Evolutionary conservation across 2,329 filamentous ascomycete species (phyloP), one percentile per base, ranked within the genome.

Genomic region (Aspergillus costaricaensis): DNA sequence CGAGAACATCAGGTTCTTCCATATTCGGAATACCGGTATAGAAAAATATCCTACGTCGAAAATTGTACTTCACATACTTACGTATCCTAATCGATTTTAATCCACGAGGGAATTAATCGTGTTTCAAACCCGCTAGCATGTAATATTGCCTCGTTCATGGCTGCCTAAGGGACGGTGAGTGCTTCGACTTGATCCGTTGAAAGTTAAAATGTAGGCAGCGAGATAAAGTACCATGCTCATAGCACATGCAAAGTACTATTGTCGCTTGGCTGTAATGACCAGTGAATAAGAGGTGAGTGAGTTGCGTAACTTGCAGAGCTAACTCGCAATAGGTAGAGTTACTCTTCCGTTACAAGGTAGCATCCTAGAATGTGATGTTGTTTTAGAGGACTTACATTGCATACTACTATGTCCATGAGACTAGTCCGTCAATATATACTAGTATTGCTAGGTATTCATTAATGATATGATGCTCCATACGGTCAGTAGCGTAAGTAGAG

Each of bases 61-160:
- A 64, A 65, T 61, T 68, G 62, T 67, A 65, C 47, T 54, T 47
- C 54, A 63, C 65, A 59, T 62, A 50, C 59, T 58, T 27, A 57
- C 39, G 54, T 57, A 56, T 57, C 39, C 19, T 58, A 60, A 59
- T 61, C 30, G 23, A 58, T 36, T 32, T 8, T 32, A 36, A 55
- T 47, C 19, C 23, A 47, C 25, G 38, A 39, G 21, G 47, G 21
- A 27, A 32, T 44, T 44, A 21, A 44, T 21, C 17, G 10, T 14
- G 32, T 36, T 36, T 36, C 17, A 44, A 14, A 12, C 23, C 41
- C 19, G 21, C 12, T 21, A 23, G 41, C 10, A 21, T 43, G 21
- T 44, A 21, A 14, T 23, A 15, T n/a, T 19, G 27, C 14, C 4
- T 30, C 15, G 5, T 9, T 32, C 23, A 30, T 27, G 5, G 47